These are phyloP conservation scores for Podaxis rugospora DNA, from an alignment of 768 basidiomycete genomes.

Conservation along the genomic window DNA sequence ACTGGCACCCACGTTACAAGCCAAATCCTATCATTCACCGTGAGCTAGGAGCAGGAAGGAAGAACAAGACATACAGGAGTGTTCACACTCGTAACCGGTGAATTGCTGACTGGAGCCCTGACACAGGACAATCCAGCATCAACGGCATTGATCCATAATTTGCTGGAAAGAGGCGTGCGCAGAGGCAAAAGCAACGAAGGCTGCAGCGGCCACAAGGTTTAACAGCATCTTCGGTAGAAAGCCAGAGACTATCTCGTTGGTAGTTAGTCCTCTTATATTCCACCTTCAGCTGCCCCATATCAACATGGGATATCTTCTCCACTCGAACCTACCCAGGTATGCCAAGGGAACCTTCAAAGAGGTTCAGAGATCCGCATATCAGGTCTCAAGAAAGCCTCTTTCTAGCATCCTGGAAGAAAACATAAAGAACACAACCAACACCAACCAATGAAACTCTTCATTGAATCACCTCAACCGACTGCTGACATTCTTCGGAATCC, in stretches of 20 bases:
- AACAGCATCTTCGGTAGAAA: neutral
- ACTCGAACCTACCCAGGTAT: neutral
- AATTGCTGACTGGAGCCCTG: slow-evolving; percentile 40
- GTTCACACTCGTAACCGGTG: slow-evolving; percentile 38
- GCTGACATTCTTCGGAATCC: neutral
- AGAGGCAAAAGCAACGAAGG: slow-evolving; percentile 33
- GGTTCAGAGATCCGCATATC: neutral
- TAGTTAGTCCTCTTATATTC: too few species aligned
- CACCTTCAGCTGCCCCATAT: too few species aligned
- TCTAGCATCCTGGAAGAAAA: neutral
- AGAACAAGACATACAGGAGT: slow-evolving; percentile 23
- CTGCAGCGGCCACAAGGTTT: slow-evolving; percentile 20
- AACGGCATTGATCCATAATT: slow-evolving; percentile 45
- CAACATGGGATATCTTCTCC: neutral
- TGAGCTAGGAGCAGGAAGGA: neutral
- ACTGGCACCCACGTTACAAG: slow-evolving; percentile 39
- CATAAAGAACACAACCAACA: neutral
- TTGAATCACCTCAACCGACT: neutral
- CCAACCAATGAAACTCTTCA: neutral
- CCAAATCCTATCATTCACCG: slow-evolving; percentile 31
- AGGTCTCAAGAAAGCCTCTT: neutral
- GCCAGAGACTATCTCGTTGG: neutral
- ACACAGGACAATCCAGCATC: slow-evolving; percentile 45
- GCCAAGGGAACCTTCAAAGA: neutral
- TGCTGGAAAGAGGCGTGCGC: slow-evolving; percentile 54